Conservation (phyloP, 2,329 filamentous ascomycete genomes). For the Beauveria brongniartii region DNA sequence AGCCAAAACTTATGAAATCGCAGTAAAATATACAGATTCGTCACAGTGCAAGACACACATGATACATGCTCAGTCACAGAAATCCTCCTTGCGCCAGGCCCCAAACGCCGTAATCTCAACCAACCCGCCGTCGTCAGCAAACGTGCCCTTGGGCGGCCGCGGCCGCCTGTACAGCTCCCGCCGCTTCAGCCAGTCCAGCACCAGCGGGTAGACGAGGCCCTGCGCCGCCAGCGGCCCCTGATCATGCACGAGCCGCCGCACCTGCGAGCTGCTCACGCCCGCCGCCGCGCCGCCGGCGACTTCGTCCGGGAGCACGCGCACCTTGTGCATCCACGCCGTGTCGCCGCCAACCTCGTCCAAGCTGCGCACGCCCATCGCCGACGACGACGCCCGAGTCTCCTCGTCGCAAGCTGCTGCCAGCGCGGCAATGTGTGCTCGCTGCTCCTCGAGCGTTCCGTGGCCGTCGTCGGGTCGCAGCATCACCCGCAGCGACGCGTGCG, state of each 20-base stretch:
- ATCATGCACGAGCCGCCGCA: constrained; percentile 46
- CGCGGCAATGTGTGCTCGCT: constrained; percentile 38
- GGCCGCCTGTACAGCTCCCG: constrained; percentile 44
- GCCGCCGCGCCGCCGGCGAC: constrained; percentile 32
- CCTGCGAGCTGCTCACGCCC: constrained; percentile 53
- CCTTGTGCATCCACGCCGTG: constrained; percentile 48
- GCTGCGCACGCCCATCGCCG: constrained; percentile 15
- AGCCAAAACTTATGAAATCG: not conserved
- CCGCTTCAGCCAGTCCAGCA: constrained; percentile 49
- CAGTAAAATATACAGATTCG: not conserved
- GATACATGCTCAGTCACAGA: not conserved
- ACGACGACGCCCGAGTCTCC: constrained; percentile 20
- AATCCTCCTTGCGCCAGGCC: not conserved
- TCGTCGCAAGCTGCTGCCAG: constrained; percentile 23
- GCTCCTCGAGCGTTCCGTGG: constrained; percentile 42
- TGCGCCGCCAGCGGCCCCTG: constrained; percentile 38
- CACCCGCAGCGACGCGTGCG: constrained; percentile 52
- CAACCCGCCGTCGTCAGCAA: constrained; percentile 14
- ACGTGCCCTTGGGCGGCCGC: constrained; percentile 11
- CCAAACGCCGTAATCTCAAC: not conserved
- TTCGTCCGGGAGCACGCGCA: constrained; percentile 52
- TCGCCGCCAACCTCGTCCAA: constrained; percentile 46
- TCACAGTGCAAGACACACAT: too few relatives aligned
- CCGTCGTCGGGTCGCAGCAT: constrained; percentile 53
- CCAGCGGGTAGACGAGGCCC: constrained; percentile 46